These are phyloP conservation scores for Lactarius evosmus DNA, from an alignment of 768 basidiomycete genomes.

Conservation along the genomic window DNA sequence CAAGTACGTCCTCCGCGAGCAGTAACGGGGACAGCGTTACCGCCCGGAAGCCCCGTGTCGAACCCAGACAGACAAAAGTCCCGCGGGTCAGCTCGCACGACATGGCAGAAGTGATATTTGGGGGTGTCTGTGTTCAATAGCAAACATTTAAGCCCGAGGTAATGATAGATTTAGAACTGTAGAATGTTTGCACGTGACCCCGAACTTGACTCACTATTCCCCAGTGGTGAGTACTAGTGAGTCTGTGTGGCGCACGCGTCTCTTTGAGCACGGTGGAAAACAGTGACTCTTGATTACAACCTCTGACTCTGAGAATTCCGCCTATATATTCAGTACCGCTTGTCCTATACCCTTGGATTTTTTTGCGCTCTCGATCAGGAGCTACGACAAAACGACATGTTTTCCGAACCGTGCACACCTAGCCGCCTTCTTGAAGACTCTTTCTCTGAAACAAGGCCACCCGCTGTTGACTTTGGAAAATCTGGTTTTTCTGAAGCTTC, in stretches of 20 bases:
- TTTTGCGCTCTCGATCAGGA: no score
- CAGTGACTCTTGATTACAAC: neutral
- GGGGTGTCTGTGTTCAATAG: no score
- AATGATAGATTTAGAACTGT: no score
- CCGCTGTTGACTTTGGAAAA: neutral
- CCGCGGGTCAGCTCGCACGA: neutral
- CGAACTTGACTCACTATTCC: no score
- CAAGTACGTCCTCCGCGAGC: neutral
- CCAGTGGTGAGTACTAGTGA: no score
- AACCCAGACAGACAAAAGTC: neutral
- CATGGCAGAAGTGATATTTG: neutral
- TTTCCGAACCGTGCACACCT: constrained; percentile 24
- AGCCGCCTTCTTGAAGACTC: constrained; percentile 7
- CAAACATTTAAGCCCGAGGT: no score
- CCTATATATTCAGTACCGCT: neutral
- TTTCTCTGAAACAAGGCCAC: constrained; percentile 16
- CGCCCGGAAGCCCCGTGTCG: neutral
- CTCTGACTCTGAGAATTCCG: neutral
- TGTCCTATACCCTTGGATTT: no score
- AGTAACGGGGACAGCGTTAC: neutral
- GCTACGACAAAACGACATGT: constrained; percentile 7
- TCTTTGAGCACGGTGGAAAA: no score
- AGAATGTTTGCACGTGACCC: no score
- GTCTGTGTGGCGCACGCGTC: neutral
- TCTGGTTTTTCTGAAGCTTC: constrained; percentile 53